phyloP scores from a whole-genome alignment of 1,284 basidiomycete genomes.

The Puccinia coronata region DNA sequence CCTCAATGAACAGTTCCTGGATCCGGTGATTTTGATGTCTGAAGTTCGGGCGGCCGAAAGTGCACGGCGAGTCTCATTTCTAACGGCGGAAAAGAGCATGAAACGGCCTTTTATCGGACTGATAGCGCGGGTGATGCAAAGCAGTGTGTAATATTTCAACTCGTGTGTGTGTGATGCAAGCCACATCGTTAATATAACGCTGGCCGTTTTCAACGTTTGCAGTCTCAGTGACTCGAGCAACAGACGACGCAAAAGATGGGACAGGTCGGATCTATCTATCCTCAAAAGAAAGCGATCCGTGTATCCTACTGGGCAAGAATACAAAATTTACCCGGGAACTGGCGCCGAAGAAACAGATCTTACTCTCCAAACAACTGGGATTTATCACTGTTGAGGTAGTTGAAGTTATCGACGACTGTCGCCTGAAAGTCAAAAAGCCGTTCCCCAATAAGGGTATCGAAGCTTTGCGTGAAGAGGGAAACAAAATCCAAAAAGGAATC shows the following conservation, averaged over 20 bases:
- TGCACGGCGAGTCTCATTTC: conserved; percentile 78
- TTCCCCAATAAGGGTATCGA: conserved; percentile 63
- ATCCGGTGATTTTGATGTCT: conserved; percentile 82
- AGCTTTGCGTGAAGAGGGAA: conserved; percentile 55
- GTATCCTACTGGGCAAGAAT: conserved; percentile 71
- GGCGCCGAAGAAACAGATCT: conserved; percentile 76
- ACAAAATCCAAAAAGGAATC: conserved; percentile 16
- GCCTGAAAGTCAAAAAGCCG: conserved; percentile 76
- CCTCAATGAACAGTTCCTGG: conserved; percentile 73
- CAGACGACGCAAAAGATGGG: conserved; percentile 80
- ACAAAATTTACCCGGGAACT: conserved; percentile 81
- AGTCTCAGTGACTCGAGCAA: conserved; percentile 93
- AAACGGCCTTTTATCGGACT: conserved; percentile 77
- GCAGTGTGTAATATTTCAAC: conserved; percentile 67
- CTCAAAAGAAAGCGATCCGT: conserved; percentile 57
- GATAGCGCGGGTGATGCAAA: conserved; percentile 81
- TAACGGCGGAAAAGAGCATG: conserved; percentile 93
- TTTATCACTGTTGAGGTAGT: conserved; percentile 79
- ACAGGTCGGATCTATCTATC: conserved; percentile 74
- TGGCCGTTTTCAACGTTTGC: conserved; percentile 49
- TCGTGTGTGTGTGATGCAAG: neutral
- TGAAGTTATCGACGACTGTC: conserved; percentile 85
- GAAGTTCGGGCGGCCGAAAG: conserved; percentile 82
- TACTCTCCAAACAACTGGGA: conserved; percentile 79
- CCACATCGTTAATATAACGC: neutral